Evolutionary conservation across 1,284 basidiomycete genomes (phyloP).

Genomic region (Ganoderma boninense): DNA sequence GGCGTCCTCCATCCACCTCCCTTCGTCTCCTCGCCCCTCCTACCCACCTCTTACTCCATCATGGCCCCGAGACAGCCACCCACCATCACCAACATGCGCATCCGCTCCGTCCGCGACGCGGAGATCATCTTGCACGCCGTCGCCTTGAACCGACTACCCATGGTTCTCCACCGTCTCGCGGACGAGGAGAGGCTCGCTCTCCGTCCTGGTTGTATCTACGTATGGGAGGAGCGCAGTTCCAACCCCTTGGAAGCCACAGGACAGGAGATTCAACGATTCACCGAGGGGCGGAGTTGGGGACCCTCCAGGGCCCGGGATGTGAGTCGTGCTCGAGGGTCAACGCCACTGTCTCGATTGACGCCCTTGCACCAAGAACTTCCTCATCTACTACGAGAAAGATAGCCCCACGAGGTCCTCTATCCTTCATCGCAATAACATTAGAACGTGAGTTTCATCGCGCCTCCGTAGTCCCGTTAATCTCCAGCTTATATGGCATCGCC

Average conservation of each 20-base stretch:
- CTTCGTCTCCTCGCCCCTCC: constrained; percentile 26
- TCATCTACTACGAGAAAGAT: constrained; percentile 50
- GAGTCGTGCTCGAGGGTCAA: constrained; percentile 30
- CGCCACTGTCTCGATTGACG: constrained; percentile 12
- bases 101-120: constrained; percentile 50
- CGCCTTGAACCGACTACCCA: constrained; percentile 44
- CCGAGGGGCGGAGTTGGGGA: constrained; percentile 48
- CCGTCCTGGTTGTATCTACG: constrained; percentile 52
- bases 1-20: constrained; percentile 14
- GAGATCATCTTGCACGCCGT: constrained; percentile 55
- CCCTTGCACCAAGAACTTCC: constrained; percentile 43
- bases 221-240: constrained; percentile 54
- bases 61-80: constrained; percentile 45
- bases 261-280: constrained; percentile 54
- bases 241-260: constrained; percentile 49
- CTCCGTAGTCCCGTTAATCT: not conserved
- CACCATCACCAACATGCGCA: constrained; percentile 49
- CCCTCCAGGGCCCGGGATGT: constrained; percentile 47
- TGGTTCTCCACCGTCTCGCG: constrained; percentile 52
- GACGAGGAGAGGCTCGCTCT: constrained; percentile 52
- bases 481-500: not conserved
- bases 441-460: constrained; percentile 30
- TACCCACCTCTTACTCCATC: constrained; percentile 21
- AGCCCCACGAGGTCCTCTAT: constrained; percentile 41
- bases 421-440: constrained; percentile 36